These are phyloP conservation scores for Bimuria novae-zelandiae DNA, from an alignment of 2,329 filamentous ascomycete species.

Conservation along the genomic window DNA sequence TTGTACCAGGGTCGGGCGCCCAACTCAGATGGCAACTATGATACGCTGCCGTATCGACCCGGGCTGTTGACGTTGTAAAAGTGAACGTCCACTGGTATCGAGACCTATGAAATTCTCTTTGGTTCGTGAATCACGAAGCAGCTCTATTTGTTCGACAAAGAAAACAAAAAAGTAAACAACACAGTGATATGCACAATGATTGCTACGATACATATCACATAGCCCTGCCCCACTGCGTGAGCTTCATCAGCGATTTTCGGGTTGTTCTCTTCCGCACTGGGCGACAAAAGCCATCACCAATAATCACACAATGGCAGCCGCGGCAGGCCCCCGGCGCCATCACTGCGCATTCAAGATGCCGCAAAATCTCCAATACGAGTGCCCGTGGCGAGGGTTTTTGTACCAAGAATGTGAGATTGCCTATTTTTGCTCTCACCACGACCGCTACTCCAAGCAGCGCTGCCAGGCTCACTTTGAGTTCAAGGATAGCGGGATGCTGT, in stretches of 20 bases:
- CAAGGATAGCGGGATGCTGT: slow-evolving; percentile 13
- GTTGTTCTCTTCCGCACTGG: too few relatives aligned
- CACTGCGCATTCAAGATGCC: slow-evolving; percentile 20
- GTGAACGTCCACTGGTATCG: slow-evolving; percentile 2
- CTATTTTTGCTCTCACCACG: slow-evolving; percentile 19
- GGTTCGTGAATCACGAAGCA: background rate
- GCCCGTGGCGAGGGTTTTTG: slow-evolving; percentile 12
- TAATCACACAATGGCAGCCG: background rate
- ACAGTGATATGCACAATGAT: background rate
- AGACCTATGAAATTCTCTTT: background rate
- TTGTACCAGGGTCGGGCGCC: slow-evolving; percentile 65
- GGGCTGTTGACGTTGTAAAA: slow-evolving; percentile 57
- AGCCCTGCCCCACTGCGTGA: background rate
- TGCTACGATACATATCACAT: background rate
- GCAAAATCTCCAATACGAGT: slow-evolving; percentile 17
- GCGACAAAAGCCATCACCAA: background rate
- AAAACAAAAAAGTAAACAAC: background rate
- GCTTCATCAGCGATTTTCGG: too few relatives aligned
- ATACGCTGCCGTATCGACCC: slow-evolving; percentile 58
- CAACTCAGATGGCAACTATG: slow-evolving; percentile 53
- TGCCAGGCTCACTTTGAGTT: slow-evolving; percentile 15
- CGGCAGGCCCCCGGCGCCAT: background rate
- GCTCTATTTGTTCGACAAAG: background rate
- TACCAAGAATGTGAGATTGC: slow-evolving; percentile 1
- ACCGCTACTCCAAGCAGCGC: slow-evolving; percentile 10